Conservation (phyloP, 345 rosid species). For the Linum lewisii region DNA sequence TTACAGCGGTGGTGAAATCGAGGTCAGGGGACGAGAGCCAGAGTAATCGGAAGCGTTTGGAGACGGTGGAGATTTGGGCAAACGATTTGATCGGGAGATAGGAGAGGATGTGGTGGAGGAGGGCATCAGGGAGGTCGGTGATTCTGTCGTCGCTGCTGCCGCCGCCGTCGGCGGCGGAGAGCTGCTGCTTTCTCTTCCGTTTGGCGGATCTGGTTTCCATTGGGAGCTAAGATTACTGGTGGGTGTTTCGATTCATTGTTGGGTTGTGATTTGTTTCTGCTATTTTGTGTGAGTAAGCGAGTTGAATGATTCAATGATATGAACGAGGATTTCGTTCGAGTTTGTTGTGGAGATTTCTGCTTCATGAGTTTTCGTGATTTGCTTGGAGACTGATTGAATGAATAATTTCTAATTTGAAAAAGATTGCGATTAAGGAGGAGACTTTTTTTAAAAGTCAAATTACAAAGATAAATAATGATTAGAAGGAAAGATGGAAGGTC, state of each 20-base stretch:
- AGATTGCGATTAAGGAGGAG: too few relatives aligned
- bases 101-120: constrained; percentile 56
- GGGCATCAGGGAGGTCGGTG: constrained; percentile 55
- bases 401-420: too few relatives aligned
- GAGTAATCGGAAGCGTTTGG: constrained; percentile 58
- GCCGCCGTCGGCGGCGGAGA: constrained; percentile 14
- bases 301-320: neutral
- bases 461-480: too few relatives aligned
- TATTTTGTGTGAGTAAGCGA: too few relatives aligned
- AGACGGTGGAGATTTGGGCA: constrained; percentile 47
- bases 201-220: constrained; percentile 80
- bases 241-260: neutral
- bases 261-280: neutral
- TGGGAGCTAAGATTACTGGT: neutral
- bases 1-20: constrained; percentile 60
- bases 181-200: constrained; percentile 31
- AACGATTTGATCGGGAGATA: constrained; percentile 50
- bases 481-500: too few relatives aligned
- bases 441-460: too few relatives aligned
- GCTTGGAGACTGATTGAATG: too few relatives aligned
- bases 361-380: too few relatives aligned
- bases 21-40: constrained; percentile 85
- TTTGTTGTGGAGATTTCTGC: neutral
- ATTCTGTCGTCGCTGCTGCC: constrained; percentile 36
- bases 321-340: too few relatives aligned